These are phyloP conservation scores for Alternaria sp. DNA, from an alignment of 2,329 filamentous ascomycete species.

Conservation along the genomic window DNA sequence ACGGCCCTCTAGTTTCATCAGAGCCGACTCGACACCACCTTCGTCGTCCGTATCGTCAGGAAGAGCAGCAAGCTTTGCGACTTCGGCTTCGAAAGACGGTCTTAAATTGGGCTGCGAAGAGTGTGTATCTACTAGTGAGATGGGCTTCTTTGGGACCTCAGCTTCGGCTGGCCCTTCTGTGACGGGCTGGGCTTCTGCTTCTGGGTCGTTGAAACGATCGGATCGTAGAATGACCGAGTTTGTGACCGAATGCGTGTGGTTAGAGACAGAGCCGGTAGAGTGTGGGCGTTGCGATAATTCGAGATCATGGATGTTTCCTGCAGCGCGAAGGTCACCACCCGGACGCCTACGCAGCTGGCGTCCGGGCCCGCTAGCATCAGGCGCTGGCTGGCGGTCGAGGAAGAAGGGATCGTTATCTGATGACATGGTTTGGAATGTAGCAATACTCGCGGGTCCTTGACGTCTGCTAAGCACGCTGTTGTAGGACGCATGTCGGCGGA, in stretches of 20 bases:
- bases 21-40: constrained; percentile 88
- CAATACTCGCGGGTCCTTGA: constrained; percentile 65
- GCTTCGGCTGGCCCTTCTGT: constrained; percentile 15
- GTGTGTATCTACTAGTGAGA: constrained; percentile 58
- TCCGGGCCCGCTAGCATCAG: constrained; percentile 26
- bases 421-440: constrained; percentile 57
- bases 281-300: constrained; percentile 50
- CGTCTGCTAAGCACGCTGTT: constrained; percentile 62
- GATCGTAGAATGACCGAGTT: constrained; percentile 48
- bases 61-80: constrained; percentile 84
- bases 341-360: constrained; percentile 56
- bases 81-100: constrained; percentile 85
- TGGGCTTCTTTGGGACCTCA: constrained; percentile 33
- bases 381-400: constrained; percentile 41
- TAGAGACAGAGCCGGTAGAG: constrained; percentile 58
- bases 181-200: constrained; percentile 12
- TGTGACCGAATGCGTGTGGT: constrained; percentile 50
- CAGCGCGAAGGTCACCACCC: constrained; percentile 57
- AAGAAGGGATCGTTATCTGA: constrained; percentile 51
- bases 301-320: constrained; percentile 55
- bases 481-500: constrained; percentile 66
- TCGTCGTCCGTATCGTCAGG: constrained; percentile 80
- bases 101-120: constrained; percentile 63
- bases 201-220: constrained; percentile 34
- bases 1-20: constrained; percentile 90